These are phyloP conservation scores for Neonothopanus nambi DNA, from an alignment of 1,284 basidiomycete genomes.

Conservation along the genomic window DNA sequence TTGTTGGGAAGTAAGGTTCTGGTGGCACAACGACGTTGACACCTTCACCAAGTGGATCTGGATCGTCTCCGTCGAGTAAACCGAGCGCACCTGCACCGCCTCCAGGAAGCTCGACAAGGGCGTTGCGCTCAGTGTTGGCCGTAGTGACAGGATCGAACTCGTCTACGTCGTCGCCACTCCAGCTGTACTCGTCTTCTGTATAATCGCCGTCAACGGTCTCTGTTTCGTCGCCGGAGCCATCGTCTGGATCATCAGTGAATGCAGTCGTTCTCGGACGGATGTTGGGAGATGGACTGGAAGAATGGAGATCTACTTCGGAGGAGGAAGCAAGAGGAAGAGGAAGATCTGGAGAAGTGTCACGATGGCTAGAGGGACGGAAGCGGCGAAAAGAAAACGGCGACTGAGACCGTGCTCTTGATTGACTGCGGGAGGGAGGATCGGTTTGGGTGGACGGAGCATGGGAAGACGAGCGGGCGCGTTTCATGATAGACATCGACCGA, in stretches of 20 bases:
- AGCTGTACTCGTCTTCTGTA: slow-evolving; percentile 49
- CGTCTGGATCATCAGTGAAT: slow-evolving; percentile 51
- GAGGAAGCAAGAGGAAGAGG: slow-evolving; percentile 70
- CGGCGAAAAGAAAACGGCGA: slow-evolving; percentile 72
- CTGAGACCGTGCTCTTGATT: slow-evolving; percentile 62
- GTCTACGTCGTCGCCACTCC: slow-evolving; percentile 53
- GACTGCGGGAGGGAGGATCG: slow-evolving; percentile 36
- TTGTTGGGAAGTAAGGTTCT: slow-evolving; percentile 77
- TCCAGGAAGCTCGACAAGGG: slow-evolving; percentile 49
- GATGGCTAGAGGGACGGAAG: slow-evolving; percentile 38
- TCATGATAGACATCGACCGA: slow-evolving; percentile 44
- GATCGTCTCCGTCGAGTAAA: slow-evolving; percentile 53
- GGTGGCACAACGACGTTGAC: slow-evolving; percentile 87
- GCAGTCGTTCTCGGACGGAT: slow-evolving; percentile 50
- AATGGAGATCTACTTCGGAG: slow-evolving; percentile 62
- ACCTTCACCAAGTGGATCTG: slow-evolving; percentile 81
- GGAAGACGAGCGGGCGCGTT: slow-evolving; percentile 55
- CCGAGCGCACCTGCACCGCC: slow-evolving; percentile 36
- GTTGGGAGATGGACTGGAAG: slow-evolving; percentile 31
- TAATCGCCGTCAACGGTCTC: slow-evolving; percentile 49
- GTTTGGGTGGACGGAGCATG: slow-evolving; percentile 30
- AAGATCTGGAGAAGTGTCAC: slow-evolving; percentile 72
- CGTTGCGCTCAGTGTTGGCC: slow-evolving; percentile 70
- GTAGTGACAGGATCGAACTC: slow-evolving; percentile 77
- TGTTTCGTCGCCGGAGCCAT: slow-evolving; percentile 57